Percentiles rank a stretch among this genome's conserved stretches.
phyloP scores from a whole-genome alignment of 305 asterid species.

The Solanum hybrid region DNA sequence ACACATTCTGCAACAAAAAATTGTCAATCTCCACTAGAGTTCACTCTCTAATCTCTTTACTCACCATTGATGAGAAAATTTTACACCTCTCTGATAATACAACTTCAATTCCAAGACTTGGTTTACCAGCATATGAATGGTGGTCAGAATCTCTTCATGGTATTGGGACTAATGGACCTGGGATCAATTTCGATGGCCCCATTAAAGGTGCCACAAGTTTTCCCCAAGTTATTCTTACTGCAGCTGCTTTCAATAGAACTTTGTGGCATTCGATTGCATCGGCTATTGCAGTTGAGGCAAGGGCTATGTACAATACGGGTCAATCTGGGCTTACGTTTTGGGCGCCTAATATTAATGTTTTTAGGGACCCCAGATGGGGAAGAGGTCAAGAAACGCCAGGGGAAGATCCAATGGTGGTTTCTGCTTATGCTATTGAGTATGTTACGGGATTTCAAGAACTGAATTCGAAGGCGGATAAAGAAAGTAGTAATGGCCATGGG shows the following conservation, averaged over 20 bases:
- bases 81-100: conserved; percentile 54
- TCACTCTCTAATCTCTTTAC: conserved; percentile 44
- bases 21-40: conserved; percentile 41
- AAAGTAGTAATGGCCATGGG: background rate
- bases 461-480: background rate
- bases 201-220: conserved; percentile 56
- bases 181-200: conserved; percentile 44
- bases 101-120: conserved; percentile 48
- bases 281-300: conserved; percentile 63
- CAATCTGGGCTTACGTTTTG: conserved; percentile 86
- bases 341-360: conserved; percentile 85
- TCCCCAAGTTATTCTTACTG: conserved; percentile 75
- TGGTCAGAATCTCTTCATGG: conserved; percentile 98
- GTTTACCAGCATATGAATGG: conserved; percentile 74
- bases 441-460: conserved; percentile 57
- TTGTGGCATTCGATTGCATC: conserved; percentile 47
- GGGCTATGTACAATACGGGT: conserved; percentile 56
- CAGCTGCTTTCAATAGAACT: conserved; percentile 61
- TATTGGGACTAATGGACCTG: conserved; percentile 62
- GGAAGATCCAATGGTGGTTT: conserved; percentile 75
- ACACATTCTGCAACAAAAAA: conserved; percentile 56
- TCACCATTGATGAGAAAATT: conserved; percentile 63
- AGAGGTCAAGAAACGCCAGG: conserved; percentile 95
- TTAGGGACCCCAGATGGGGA: conserved; percentile 96
- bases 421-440: conserved; percentile 59